Conservation (phyloP, 768 basidiomycete genomes). For the Russula sp. region DNA sequence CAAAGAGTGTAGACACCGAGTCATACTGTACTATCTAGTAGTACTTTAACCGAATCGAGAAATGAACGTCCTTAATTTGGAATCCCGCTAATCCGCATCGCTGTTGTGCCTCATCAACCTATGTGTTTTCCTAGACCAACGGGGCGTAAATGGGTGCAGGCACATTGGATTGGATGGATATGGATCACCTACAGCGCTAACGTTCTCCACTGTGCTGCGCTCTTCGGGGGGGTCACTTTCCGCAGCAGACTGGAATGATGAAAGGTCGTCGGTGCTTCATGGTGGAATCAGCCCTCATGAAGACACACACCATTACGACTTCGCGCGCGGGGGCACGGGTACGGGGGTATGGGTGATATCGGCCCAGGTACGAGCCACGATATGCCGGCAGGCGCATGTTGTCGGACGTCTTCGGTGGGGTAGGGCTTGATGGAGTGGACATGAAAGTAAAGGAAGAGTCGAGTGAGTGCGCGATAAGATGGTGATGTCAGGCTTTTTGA, state of each 20-base stretch:
- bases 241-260: neutral
- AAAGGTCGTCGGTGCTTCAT: neutral
- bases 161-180: neutral
- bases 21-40: neutral
- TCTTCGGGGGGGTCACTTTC: slow-evolving; percentile 4
- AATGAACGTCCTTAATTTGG: neutral
- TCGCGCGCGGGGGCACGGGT: slow-evolving; percentile 10
- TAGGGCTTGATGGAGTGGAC: slow-evolving; percentile 1
- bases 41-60: neutral
- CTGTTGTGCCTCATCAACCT: neutral
- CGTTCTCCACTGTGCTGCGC: neutral
- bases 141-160: neutral
- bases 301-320: slow-evolving; percentile 6
- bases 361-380: slow-evolving; percentile 13
- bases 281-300: neutral
- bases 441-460: neutral
- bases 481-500: neutral
- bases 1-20: neutral
- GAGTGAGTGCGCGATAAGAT: neutral
- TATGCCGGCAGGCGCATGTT: slow-evolving; percentile 19
- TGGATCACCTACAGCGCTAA: neutral
- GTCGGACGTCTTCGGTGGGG: neutral
- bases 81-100: neutral
- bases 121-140: neutral
- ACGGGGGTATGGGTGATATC: slow-evolving; percentile 20